phyloP scores from a whole-genome alignment of 306 rosid species.

The Acacia melanoxylon region DNA sequence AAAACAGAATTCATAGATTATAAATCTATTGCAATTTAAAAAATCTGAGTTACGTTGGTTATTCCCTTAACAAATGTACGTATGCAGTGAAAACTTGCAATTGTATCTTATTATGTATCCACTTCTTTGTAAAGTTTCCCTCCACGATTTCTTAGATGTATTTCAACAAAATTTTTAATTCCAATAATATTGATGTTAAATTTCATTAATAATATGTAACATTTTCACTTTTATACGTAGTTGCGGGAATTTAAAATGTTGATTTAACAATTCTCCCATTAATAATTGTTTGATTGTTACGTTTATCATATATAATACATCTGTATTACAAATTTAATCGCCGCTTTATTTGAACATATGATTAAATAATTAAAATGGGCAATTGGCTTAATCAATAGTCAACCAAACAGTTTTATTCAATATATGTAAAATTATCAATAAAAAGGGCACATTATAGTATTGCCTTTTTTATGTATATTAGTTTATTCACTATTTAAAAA shows the following conservation, averaged over 20 bases:
- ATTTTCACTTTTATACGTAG: neutral
- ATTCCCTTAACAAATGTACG: neutral
- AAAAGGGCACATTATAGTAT: neutral
- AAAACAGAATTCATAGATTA: neutral
- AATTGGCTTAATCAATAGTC: neutral
- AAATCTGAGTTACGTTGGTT: neutral
- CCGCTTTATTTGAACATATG: neutral
- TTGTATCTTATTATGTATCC: neutral
- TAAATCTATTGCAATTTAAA: neutral
- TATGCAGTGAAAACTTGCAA: neutral
- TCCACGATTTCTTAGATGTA: neutral
- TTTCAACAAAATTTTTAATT: neutral
- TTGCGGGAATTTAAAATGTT: neutral
- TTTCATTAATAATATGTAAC: neutral
- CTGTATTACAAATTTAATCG: neutral
- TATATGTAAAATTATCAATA: neutral
- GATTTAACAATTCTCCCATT: neutral
- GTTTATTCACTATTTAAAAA: neutral
- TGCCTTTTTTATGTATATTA: neutral
- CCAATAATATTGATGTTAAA: neutral
- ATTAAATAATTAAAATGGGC: neutral
- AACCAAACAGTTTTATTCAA: neutral
- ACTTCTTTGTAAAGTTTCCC: neutral
- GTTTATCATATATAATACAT: neutral
- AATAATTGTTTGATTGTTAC: neutral